Evolutionary conservation across 2,329 filamentous ascomycete species (phyloP), one percentile per base, ranked within the genome.

Genomic region (Aspergillus persii): DNA sequence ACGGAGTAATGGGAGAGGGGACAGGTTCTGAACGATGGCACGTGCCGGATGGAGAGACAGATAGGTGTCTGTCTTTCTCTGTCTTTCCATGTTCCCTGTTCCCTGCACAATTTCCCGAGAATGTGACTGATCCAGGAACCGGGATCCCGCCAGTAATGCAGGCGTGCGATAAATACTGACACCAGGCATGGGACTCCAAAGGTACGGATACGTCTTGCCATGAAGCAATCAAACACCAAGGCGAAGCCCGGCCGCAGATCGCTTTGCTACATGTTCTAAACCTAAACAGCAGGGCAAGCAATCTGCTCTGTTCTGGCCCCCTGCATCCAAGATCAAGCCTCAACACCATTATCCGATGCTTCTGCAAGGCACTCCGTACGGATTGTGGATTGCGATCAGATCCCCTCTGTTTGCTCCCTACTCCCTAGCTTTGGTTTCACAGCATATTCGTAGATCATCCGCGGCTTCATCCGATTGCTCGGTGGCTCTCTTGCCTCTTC

Each of bases 201-300:
- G n/a, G 36, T 41, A 41, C 36, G 8, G 11, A 9, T 36, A 36
- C 8, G 33, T 36, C 33, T 15, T 3, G 11, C 33, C 11, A 54
- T 26, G 33, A n/a, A 30, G 27, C 30, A 48, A 49, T 33, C 23
- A 11, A 48, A 33, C 46, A 49, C 46, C 18, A n/a, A 47, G 15
- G n/a, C 8, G 33, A 49, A 49, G 29, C 18, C 23, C 33, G 50
- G 46, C 46, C 53, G 50, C 53, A 29, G 46, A 55, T 55, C 36
- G 36, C 46, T 55, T 55, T 55, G 46, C 46, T 55, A 50, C 31
- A 55, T 50, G 53, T 55, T 50, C 46, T 50, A 26, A 55, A 55
- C 53, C 31, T 49, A 39, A 29, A 48, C 6, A 8, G 48, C 33
- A 26, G 47, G 23, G 53, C 53, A 54, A 54, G 47, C 41, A 54